Conservation (phyloP, 257 asterid genomes). For the Rhazya stricta region DNA sequence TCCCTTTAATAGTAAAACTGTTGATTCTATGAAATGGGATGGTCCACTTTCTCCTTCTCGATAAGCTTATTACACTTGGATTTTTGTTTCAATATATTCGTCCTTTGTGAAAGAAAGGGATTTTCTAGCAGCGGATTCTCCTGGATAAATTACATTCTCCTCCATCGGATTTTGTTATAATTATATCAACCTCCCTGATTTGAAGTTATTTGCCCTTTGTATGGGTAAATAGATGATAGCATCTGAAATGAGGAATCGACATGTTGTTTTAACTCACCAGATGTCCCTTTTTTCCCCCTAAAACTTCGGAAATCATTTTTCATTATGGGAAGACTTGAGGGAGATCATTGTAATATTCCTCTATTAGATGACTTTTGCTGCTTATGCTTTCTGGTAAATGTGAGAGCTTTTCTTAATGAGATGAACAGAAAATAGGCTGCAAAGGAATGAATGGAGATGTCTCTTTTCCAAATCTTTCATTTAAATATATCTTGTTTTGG, state of each 20-base stretch:
- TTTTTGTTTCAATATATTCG: neutral
- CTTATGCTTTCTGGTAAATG: neutral
- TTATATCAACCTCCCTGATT: neutral
- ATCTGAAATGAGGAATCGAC: neutral
- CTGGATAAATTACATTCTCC: neutral
- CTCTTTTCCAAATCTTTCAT: neutral
- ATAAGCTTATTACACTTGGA: neutral
- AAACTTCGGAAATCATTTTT: neutral
- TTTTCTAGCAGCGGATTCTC: neutral
- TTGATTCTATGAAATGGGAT: neutral
- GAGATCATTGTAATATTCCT: neutral
- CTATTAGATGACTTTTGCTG: neutral
- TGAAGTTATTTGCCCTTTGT: neutral
- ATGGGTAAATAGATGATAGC: neutral
- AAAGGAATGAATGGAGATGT: constrained; percentile 4
- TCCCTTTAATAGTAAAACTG: neutral
- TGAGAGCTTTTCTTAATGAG: neutral
- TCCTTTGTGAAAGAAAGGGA: neutral
- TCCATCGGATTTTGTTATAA: neutral
- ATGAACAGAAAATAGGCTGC: neutral
- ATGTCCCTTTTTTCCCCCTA: neutral
- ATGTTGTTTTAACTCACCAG: neutral
- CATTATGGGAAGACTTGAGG: neutral
- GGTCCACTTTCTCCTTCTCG: neutral
- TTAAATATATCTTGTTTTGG: constrained; percentile 1